phyloP scores from a whole-genome alignment of 2,329 filamentous ascomycete genomes.

The Tolypocladium tundrense region DNA sequence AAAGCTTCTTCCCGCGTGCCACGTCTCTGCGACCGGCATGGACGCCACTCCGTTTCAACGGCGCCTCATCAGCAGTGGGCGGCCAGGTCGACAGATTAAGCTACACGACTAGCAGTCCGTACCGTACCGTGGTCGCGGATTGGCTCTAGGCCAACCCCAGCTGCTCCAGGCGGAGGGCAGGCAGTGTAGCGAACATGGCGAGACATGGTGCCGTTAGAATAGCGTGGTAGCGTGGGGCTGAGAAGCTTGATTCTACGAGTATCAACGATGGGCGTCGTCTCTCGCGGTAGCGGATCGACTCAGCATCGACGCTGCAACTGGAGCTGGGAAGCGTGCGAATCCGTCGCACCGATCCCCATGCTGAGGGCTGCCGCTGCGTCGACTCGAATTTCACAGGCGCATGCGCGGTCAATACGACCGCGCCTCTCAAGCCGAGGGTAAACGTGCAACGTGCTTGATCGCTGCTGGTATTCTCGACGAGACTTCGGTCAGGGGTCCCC shows the following conservation, averaged over 20 bases:
- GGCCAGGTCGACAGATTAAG: constrained; percentile 6
- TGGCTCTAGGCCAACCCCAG: background rate
- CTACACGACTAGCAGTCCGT: background rate
- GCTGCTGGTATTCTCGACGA: background rate
- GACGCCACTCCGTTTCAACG: constrained; percentile 14
- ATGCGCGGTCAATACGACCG: background rate
- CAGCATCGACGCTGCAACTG: background rate
- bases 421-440: background rate
- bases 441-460: background rate
- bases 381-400: background rate
- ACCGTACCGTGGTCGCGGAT: background rate
- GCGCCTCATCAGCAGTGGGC: constrained; percentile 4
- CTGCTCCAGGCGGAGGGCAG: background rate
- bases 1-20: background rate
- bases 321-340: background rate
- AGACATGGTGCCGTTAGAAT: background rate
- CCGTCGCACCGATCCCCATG: background rate
- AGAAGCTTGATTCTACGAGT: background rate
- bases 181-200: background rate
- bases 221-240: background rate
- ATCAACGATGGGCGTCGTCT: background rate
- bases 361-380: background rate
- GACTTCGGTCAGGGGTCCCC: background rate
- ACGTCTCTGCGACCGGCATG: constrained; percentile 10
- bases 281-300: background rate